Percentiles rank a stretch among this genome's conserved stretches.
Evolutionary conservation across 2,329 filamentous ascomycete species (phyloP).

Genomic region (Alternaria gaisen): DNA sequence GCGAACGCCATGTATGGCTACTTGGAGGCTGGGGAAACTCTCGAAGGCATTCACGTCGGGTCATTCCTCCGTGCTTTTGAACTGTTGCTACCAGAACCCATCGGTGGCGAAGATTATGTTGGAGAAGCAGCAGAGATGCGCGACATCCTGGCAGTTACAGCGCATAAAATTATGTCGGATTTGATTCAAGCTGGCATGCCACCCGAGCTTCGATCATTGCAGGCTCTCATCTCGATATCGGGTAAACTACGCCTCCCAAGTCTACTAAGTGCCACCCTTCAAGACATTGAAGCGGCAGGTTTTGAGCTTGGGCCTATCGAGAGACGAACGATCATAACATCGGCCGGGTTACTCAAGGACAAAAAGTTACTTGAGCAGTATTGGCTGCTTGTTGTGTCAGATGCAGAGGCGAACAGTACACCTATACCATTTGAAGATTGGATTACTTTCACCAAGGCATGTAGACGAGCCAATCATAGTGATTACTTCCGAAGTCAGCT

Average conservation of each 20-base stretch:
- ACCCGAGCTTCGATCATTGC: slow-evolving; percentile 29
- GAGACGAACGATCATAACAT: slow-evolving; percentile 34
- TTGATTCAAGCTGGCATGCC: slow-evolving; percentile 43
- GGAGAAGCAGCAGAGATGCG: slow-evolving; percentile 31
- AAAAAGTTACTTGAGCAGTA: slow-evolving; percentile 36
- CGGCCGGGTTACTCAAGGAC: slow-evolving; percentile 40
- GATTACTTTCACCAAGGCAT: slow-evolving; percentile 45
- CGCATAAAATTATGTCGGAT: slow-evolving; percentile 34
- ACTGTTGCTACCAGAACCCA: slow-evolving; percentile 34
- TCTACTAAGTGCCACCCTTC: slow-evolving; percentile 34
- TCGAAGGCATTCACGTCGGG: slow-evolving; percentile 50
- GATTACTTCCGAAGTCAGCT: slow-evolving; percentile 41
- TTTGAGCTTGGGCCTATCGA: slow-evolving; percentile 33
- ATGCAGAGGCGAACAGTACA: slow-evolving; percentile 31
- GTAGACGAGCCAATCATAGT: slow-evolving; percentile 29
- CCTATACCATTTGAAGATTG: slow-evolving; percentile 42
- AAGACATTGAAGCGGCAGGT: slow-evolving; percentile 33
- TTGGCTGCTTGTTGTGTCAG: slow-evolving; percentile 40
- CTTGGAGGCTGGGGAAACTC: slow-evolving; percentile 49
- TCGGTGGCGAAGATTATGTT: slow-evolving; percentile 26
- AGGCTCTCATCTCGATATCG: slow-evolving; percentile 43
- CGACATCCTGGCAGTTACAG: slow-evolving; percentile 33
- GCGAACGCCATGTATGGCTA: slow-evolving; percentile 55
- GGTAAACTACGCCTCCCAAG: slow-evolving; percentile 37
- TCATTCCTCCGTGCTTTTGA: slow-evolving; percentile 49